A percentile compares a stretch with the other conserved stretches of the same genome.
Evolutionary conservation across 805 yeast species (phyloP).

Genomic region (Yarrowia yakushimensis): DNA sequence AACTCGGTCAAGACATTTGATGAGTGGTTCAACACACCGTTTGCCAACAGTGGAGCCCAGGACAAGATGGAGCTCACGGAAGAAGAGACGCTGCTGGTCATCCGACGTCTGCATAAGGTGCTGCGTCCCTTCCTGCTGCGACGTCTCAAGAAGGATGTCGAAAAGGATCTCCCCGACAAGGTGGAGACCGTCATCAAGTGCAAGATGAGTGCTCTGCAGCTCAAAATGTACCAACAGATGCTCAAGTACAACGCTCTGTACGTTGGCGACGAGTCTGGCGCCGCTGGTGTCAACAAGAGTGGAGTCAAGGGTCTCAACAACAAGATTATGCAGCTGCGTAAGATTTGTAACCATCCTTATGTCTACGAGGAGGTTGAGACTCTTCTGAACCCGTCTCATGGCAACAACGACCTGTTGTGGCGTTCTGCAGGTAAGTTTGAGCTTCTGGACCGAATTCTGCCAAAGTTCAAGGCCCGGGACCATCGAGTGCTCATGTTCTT

Average conservation of each 20-base stretch:
- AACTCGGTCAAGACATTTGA: constrained; percentile 95
- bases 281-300: constrained; percentile 32
- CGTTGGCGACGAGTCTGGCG: constrained; percentile 54
- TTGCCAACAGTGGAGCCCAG: constrained; percentile 94
- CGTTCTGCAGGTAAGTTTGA: constrained; percentile 95
- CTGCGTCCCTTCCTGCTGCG: constrained; percentile 89
- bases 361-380: constrained; percentile 94
- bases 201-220: constrained; percentile 83
- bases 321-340: constrained; percentile 92
- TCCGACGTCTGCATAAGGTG: constrained; percentile 93
- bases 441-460: constrained; percentile 78
- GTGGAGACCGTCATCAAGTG: constrained; percentile 93
- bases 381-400: constrained; percentile 64
- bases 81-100: constrained; percentile 91
- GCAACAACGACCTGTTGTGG: constrained; percentile 77
- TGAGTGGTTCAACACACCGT: constrained; percentile 98
- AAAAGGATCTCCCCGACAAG: constrained; percentile 91
- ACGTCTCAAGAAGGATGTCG: constrained; percentile 95
- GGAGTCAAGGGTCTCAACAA: constrained; percentile 87
- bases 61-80: constrained; percentile 91
- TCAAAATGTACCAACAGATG: constrained; percentile 85
- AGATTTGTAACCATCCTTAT: constrained; percentile 96
- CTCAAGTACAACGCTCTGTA: constrained; percentile 75
- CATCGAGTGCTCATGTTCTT: constrained; percentile 91
- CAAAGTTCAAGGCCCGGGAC: constrained; percentile 79